Evolutionary conservation across 2,329 filamentous ascomycete species (phyloP).

Genomic region (Lachnum nothofagi): DNA sequence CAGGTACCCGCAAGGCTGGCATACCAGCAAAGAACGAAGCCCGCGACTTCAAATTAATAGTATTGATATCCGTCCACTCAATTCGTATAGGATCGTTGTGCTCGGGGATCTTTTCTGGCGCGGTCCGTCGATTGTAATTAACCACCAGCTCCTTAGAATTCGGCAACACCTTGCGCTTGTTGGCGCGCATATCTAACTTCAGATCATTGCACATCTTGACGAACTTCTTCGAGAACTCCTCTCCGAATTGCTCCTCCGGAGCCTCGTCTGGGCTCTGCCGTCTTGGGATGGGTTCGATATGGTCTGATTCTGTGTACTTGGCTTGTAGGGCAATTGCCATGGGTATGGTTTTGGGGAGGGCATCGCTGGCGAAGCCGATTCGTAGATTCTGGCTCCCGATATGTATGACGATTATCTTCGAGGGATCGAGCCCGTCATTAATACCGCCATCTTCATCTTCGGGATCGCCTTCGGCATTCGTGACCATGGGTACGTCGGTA

Average conservation of each 20-base stretch:
- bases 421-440: conserved; percentile 64
- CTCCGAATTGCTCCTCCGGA: conserved; percentile 77
- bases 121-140: conserved; percentile 83
- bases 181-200: conserved; percentile 82
- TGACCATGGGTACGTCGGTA: conserved; percentile 58
- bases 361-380: conserved; percentile 93
- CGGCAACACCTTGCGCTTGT: conserved; percentile 92
- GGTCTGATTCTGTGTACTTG: conserved; percentile 74
- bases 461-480: conserved; percentile 46
- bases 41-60: conserved; percentile 55
- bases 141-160: conserved; percentile 94
- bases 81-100: conserved; percentile 93
- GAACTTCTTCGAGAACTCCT: conserved; percentile 73
- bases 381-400: conserved; percentile 92
- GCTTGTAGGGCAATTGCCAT: conserved; percentile 85
- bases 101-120: conserved; percentile 80
- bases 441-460: conserved; percentile 46
- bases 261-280: conserved; percentile 54
- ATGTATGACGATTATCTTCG: conserved; percentile 91
- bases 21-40: conserved; percentile 71
- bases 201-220: conserved; percentile 79
- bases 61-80: conserved; percentile 84
- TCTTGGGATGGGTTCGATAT: conserved; percentile 71
- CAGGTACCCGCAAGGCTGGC: conserved; percentile 78
- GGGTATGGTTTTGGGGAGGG: conserved; percentile 85